Base-by-base conservation (phyloP, 192 early-diverging fungal genomes). In the Coemansia sp. region DNA sequence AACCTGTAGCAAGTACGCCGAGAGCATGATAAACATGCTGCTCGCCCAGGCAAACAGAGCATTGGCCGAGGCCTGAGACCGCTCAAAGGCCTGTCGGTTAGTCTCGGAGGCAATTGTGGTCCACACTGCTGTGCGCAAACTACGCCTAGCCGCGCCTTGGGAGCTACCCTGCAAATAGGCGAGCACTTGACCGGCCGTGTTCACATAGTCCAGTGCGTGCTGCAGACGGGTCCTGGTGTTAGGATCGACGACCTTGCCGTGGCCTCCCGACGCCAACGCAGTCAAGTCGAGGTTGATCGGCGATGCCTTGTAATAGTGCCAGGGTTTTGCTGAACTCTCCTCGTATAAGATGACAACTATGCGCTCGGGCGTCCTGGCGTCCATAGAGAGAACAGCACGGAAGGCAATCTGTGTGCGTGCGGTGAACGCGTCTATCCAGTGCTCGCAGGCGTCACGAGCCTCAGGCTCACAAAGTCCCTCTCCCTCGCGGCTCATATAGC, bases 1-100 rank as follows among this genome's bases (percentile, higher is more conserved):
- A 1, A 86, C 37, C 66, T 79, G 85, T 23, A 93, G 60, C 3
- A 84, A 71, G 5, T 86, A 62, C 39, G 88, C 86, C 0, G 87
- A 84, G 2, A 89, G 23, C 2, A 72, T 57, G 16, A 89, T 68
- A 3, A 88, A 62, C 5, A 85, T 67, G 68, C 3, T 76, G 65
- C 63, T 84, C 58, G 31, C 76, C 63, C 56, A 78, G 34, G 26
- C 53, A 34, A 67, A 24, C 3, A 56, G 5, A 2, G 57, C 56
- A 26, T 21, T 60, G 9, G 62, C 61, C 8, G 59, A 35, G 3
- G 33, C 39, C 34, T 37, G 53, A 18, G 56, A 34, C 33, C 36
- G 50, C 28, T 20, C 62, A 36, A 48, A 24, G 9, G 38, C 38
- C 34, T 57, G 53, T 3, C 43, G 28, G 13, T 35, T 48, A 1